Evolutionary conservation across 441 rosid genomes (phyloP), one percentile per base, ranked within the genome.

Genomic region (Brassica balearica): DNA sequence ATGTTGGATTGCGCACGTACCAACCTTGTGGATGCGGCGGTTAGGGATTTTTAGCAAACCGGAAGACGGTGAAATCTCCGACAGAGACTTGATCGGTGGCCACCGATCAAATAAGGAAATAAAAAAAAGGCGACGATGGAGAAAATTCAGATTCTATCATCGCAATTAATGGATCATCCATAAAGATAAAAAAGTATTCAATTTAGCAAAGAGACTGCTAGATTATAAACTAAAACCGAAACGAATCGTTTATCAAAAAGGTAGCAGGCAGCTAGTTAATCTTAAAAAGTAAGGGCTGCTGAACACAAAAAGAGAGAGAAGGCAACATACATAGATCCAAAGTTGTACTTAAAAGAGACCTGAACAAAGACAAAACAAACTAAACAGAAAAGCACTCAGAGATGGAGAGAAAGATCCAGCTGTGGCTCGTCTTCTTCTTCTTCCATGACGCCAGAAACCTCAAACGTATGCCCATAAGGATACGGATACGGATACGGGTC

Each of bases 341-440:
- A 41, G 48, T 63, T 74, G 78, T 55, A 72, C 77, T 79, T 68
- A 34, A 36, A 62, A 61, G 74, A 12, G 41, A 41, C 36, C 29
- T 41, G 51, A 73, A 69, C 74, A 41, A 67, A 43, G 36, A 36
- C 11, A 46, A 36, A n/a, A 71, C n/a, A 43, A 34, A n/a, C 43
- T 38, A 38, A 38, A 38, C 58, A 62, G 29, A 64, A 51, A 55
- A 25, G 4, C 51, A 14, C 15, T 51, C 71, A 93, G 25, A 93
- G 75, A 81, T 82, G 97, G 22, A 93, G 96, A 65, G 92, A 83
- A 64, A 93, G 96, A 59, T 92, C 97, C n/a, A 92, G 80, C 61
- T 56, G 61, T 61, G 85, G 74, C 2, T 81, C 84, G 43, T 36
- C 43, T 36, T 81, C 84, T 65, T 81, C 85, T 12, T 81, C 85